A percentile compares a stretch with the other conserved stretches of the same genome.
phyloP scores from a whole-genome alignment of 1,284 basidiomycete genomes.

The Tylopilus orsonianus region DNA sequence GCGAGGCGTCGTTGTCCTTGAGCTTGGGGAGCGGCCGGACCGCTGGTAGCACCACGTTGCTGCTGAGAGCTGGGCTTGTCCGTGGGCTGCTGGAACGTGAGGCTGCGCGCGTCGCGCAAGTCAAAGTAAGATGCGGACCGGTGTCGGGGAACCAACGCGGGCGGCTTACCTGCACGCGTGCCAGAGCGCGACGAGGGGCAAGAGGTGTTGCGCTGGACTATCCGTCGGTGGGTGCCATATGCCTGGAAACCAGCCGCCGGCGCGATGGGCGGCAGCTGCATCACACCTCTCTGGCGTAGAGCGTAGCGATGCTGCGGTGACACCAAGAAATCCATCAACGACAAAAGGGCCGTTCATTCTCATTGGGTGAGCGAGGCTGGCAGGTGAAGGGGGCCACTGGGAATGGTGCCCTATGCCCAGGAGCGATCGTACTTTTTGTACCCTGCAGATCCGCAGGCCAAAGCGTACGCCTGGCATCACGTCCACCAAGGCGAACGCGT shows the following conservation, averaged over 20 bases:
- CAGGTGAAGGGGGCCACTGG: background rate
- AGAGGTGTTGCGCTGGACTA: slow-evolving; percentile 74
- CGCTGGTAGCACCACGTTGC: too few relatives aligned
- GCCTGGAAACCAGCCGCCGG: too few relatives aligned
- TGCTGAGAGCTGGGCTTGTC: too few relatives aligned
- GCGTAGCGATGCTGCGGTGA: background rate
- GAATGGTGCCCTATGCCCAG: background rate
- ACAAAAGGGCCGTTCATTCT: slow-evolving; percentile 3
- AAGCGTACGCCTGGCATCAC: too few relatives aligned
- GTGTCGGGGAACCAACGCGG: background rate
- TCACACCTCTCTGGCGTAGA: background rate
- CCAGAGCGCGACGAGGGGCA: slow-evolving; percentile 71
- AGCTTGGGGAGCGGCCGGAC: too few relatives aligned
- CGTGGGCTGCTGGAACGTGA: too few relatives aligned
- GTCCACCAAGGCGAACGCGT: too few relatives aligned
- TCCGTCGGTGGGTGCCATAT: too few relatives aligned
- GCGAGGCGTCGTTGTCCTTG: background rate
- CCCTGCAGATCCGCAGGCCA: too few relatives aligned
- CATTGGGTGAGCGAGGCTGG: background rate
- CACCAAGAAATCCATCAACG: background rate
- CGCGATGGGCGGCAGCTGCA: too few relatives aligned
- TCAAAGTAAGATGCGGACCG: too few relatives aligned
- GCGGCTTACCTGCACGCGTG: slow-evolving; percentile 72
- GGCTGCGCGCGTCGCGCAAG: too few relatives aligned
- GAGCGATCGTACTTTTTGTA: slow-evolving; percentile 10